Base-by-base conservation (phyloP, 2,329 filamentous ascomycete species). In the Penicillium sp. region DNA sequence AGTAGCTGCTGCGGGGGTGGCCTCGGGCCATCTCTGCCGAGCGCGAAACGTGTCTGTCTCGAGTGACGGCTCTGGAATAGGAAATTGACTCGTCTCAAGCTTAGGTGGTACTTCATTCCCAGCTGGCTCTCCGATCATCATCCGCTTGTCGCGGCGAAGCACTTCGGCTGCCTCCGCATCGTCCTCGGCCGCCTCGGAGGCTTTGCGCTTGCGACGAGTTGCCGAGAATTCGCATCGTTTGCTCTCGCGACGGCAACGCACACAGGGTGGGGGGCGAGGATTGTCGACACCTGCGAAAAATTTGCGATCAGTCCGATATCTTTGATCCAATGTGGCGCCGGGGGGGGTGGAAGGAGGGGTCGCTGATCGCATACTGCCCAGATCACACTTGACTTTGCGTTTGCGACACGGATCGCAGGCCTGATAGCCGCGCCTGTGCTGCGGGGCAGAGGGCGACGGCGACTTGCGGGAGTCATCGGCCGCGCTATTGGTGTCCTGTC, bases 211-310 rank as follows among this genome's bases (percentile, higher is more conserved):
- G 72, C 95, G 88, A 52, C 95, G 85, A 35, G 93, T 98, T 19
- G 92, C 91, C 62, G 92, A 96, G 81, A 99, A 99, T 83, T 89
- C 96, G 81, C 95, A 99, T 70, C 96, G 89, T 76, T 98, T 98
- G 79, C 89, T 92, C 81, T 99, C 95, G 66, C 95, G 88, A 54
- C 92, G 89, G 75, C 95, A 99, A 72, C 95, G 88, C 60, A 94
- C 90, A 76, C 95, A 99, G 2, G 95, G 95, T 56, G 94, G 94
- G 69, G 96, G 92, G 76, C 93, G 88, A 24, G 95, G 95, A 69
- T 95, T 94, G 78, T 98, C 95, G 73, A 98, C 94, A 70, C 78
- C 78, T 80, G 54, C 55, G 54, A 36, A 36, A 35, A 44, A 46
- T 50, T 53, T 49, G 41, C 55, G 50, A 63, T 66, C 49, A 68